Conservation (phyloP, 306 rosid species). For the Canavalia ensiformis region DNA sequence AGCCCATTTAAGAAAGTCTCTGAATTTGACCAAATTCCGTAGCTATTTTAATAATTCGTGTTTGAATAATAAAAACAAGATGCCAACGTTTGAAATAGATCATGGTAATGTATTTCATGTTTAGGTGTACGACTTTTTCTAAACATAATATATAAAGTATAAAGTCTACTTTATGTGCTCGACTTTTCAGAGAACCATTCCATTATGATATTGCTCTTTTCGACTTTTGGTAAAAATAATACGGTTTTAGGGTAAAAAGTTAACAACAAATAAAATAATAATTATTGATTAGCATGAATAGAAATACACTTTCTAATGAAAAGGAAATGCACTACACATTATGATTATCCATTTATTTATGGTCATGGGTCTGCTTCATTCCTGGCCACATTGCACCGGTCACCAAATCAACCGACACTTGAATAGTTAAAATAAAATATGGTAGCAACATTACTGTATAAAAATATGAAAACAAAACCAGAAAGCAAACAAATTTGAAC, state of each 20-base stretch:
- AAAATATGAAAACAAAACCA: neutral
- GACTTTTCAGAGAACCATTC: slow-evolving; percentile 55
- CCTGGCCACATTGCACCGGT: slow-evolving; percentile 38
- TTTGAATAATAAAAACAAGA: slow-evolving; percentile 35
- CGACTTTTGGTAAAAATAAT: slow-evolving; percentile 33
- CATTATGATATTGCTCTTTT: slow-evolving; percentile 39
- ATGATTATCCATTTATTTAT: slow-evolving; percentile 17
- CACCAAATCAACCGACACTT: slow-evolving; percentile 45
- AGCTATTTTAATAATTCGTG: slow-evolving; percentile 28
- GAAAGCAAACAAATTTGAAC: slow-evolving; percentile 17
- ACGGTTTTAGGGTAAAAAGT: neutral
- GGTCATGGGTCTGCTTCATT: slow-evolving; percentile 39
- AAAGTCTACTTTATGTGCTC: slow-evolving; percentile 40
- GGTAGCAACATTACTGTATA: neutral
- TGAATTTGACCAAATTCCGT: slow-evolving; percentile 46
- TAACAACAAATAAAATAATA: neutral
- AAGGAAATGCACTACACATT: slow-evolving; percentile 27
- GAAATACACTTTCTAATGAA: slow-evolving; percentile 40
- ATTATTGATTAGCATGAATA: neutral
- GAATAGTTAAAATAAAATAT: neutral
- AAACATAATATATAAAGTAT: slow-evolving; percentile 20
- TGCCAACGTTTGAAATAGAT: slow-evolving; percentile 33
- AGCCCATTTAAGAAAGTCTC: slow-evolving; percentile 6
- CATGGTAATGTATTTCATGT: slow-evolving; percentile 31
- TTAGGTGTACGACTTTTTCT: slow-evolving; percentile 49